Conservation (phyloP, 371 early-diverging fungal genomes). For the Cladochytrium tenue region DNA sequence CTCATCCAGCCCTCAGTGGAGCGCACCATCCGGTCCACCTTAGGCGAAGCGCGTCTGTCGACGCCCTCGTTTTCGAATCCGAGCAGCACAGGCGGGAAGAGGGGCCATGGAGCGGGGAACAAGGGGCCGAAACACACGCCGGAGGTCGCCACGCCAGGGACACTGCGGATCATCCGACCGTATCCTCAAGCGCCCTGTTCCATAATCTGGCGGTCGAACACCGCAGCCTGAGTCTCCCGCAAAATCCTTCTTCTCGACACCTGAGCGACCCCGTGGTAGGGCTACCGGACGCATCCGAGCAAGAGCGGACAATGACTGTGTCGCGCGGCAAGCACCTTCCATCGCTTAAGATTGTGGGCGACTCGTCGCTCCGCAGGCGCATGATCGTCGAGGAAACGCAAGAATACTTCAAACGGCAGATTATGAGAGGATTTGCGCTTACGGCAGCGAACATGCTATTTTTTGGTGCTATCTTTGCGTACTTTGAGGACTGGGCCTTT, state of each 20-base stretch:
- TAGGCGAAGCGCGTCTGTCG: neutral
- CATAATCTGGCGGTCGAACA: too few relatives aligned
- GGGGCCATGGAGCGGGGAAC: neutral
- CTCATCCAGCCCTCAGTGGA: too few relatives aligned
- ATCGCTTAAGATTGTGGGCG: constrained; percentile 33
- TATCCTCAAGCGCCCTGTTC: too few relatives aligned
- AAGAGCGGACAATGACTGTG: constrained; percentile 30
- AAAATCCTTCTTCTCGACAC: too few relatives aligned
- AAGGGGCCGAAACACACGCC: too few relatives aligned
- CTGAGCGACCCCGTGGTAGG: too few relatives aligned
- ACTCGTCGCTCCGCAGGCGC: constrained; percentile 17
- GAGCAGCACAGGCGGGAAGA: neutral
- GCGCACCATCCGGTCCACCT: neutral
- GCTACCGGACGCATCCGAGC: too few relatives aligned
- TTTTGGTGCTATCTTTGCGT: constrained; percentile 40
- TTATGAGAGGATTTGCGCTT: constrained; percentile 23
- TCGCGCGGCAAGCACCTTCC: constrained; percentile 35
- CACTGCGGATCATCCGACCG: too few relatives aligned
- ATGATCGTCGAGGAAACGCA: constrained; percentile 39
- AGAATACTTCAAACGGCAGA: constrained; percentile 33
- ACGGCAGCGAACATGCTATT: constrained; percentile 39
- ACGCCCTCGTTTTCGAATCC: neutral
- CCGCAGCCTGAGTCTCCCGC: too few relatives aligned
- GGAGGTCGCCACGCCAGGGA: too few relatives aligned
- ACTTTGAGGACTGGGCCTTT: constrained; percentile 43